A percentile compares a stretch with the other conserved stretches of the same genome.
Conservation (phyloP, 73 alveolate species). For the Symbiodinium natans region DNA sequence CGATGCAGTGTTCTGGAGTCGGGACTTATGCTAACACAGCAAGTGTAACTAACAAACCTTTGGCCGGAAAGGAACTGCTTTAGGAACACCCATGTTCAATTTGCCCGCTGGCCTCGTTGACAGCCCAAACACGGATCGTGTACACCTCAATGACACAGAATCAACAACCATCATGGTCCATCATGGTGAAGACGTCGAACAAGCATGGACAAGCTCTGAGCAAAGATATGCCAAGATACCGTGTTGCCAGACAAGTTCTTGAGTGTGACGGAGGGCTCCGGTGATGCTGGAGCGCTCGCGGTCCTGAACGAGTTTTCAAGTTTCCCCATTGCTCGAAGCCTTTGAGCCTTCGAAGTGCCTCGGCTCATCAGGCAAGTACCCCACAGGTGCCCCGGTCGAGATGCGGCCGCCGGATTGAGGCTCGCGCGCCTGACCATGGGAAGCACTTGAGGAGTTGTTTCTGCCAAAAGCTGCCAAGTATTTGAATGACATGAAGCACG, state of each 20-base stretch:
- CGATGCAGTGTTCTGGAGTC: too few relatives aligned
- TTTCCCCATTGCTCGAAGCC: background rate
- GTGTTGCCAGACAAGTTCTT: conserved; percentile 54
- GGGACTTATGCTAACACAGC: too few relatives aligned
- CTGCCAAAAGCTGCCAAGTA: too few relatives aligned
- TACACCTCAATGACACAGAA: conserved; percentile 21
- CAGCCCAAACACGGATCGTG: conserved; percentile 86
- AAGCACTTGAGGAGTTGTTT: too few relatives aligned
- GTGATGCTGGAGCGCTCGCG: conserved; percentile 75
- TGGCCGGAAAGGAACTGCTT: too few relatives aligned
- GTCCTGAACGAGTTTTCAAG: background rate
- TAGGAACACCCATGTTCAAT: too few relatives aligned
- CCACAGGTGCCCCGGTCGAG: conserved; percentile 26
- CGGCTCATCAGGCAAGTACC: conserved; percentile 36
- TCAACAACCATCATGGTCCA: too few relatives aligned
- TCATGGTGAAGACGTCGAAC: too few relatives aligned
- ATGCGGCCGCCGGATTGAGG: conserved; percentile 71
- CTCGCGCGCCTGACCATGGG: conserved; percentile 69
- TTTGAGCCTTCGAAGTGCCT: background rate
- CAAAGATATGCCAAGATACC: background rate
- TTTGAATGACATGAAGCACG: too few relatives aligned
- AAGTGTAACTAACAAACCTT: too few relatives aligned
- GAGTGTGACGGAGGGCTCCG: conserved; percentile 47
- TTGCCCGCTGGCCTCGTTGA: conserved; percentile 46
- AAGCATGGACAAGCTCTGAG: too few relatives aligned